Conservation (phyloP, 2,329 filamentous ascomycete genomes). For the Cryphonectria nitschkei region DNA sequence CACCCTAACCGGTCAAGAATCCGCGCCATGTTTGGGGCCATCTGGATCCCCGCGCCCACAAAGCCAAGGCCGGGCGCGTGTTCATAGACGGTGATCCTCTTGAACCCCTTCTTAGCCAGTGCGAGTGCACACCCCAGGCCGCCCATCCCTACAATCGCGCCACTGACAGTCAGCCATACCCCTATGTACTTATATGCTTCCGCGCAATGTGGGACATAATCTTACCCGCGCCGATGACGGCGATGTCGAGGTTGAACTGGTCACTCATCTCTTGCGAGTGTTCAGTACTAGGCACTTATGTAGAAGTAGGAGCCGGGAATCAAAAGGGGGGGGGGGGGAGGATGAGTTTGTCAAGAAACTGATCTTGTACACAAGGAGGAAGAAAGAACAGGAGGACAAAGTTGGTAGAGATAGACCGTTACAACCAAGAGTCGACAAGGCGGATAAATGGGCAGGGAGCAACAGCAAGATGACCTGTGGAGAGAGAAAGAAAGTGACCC, state of each 20-base stretch:
- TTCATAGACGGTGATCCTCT: slow-evolving; percentile 74
- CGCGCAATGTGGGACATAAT: background rate
- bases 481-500: background rate
- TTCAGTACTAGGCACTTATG: background rate
- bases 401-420: background rate
- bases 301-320: background rate
- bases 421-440: background rate
- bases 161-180: background rate
- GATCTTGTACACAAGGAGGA: background rate
- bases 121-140: slow-evolving; percentile 73
- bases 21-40: slow-evolving; percentile 80
- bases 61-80: slow-evolving; percentile 75
- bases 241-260: slow-evolving; percentile 37
- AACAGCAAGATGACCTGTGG: background rate
- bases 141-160: slow-evolving; percentile 66
- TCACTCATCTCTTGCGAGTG: slow-evolving; percentile 10
- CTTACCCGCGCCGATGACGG: slow-evolving; percentile 40
- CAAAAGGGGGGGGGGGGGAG: background rate
- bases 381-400: background rate
- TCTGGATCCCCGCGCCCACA: slow-evolving; percentile 82
- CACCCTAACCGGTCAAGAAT: slow-evolving; percentile 74
- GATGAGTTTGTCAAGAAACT: background rate
- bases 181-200: slow-evolving; percentile 4
- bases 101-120: slow-evolving; percentile 76
- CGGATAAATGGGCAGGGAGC: background rate